Percentiles rank a stretch among this genome's conserved stretches.
These are phyloP conservation scores for Serendipita sp. DNA, from an alignment of 768 basidiomycete species.

Conservation along the genomic window DNA sequence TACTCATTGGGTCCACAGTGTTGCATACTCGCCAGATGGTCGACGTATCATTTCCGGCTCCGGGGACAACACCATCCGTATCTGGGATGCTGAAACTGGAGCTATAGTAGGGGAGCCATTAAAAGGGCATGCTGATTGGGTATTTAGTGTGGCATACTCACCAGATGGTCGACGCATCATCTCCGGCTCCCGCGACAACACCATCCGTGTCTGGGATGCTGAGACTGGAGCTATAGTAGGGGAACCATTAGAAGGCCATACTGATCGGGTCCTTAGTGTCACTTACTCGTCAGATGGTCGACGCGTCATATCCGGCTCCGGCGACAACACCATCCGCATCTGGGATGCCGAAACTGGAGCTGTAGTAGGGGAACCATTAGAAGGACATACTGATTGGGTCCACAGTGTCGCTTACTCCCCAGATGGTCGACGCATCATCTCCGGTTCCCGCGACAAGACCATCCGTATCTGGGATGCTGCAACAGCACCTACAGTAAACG, in stretches of 20 bases:
- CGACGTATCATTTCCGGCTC: background rate
- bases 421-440: too few species aligned
- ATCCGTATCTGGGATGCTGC: too few species aligned
- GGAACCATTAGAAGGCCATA: background rate
- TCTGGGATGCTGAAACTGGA: background rate
- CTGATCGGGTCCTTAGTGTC: background rate
- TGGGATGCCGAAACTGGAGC: background rate
- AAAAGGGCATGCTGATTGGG: background rate
- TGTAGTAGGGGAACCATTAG: too few species aligned
- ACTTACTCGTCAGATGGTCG: background rate
- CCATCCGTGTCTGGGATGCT: background rate
- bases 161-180: background rate
- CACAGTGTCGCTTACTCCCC: too few species aligned
- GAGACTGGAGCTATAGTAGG: background rate
- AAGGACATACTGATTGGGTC: too few species aligned
- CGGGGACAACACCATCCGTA: background rate
- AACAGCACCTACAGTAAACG: background rate
- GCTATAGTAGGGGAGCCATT: background rate
- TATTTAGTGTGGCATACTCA: background rate
- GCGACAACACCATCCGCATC: background rate
- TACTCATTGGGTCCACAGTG: background rate
- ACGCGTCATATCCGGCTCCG: background rate
- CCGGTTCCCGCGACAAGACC: too few species aligned
- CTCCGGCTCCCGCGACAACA: background rate
- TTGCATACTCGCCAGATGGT: background rate